Percentiles rank a stretch among this genome's conserved stretches.
phyloP scores from a whole-genome alignment of 192 early-diverging fungal species.

The Entomortierella beljakovae region DNA sequence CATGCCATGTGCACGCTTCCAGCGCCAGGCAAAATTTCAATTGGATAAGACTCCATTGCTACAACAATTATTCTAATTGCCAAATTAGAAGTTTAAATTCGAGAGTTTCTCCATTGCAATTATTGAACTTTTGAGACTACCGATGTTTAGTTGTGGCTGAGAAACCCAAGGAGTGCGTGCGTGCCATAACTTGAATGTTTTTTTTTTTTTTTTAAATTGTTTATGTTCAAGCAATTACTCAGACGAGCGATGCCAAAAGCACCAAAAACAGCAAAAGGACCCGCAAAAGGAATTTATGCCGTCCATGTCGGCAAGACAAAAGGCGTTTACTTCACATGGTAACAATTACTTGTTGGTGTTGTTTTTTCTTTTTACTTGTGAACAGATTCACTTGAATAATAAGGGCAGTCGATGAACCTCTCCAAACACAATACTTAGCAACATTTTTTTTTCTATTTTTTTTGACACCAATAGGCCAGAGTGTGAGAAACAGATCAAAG shows the following conservation, averaged over 20 bases:
- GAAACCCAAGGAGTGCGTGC: no score
- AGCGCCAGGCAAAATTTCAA: slow-evolving; percentile 23
- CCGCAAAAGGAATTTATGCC: slow-evolving; percentile 55
- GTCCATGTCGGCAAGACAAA: slow-evolving; percentile 56
- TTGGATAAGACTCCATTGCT: slow-evolving; percentile 50
- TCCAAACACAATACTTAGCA: neutral
- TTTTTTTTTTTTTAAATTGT: no score
- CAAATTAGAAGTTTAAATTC: no score
- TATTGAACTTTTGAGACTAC: no score
- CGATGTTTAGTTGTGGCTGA: no score
- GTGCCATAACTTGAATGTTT: no score
- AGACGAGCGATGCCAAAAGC: slow-evolving; percentile 34
- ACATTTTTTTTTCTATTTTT: neutral
- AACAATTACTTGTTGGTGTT: neutral
- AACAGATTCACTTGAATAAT: neutral
- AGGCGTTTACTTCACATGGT: slow-evolving; percentile 60
- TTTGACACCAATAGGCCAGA: slow-evolving; percentile 60
- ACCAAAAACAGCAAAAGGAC: slow-evolving; percentile 26
- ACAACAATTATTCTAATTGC: no score
- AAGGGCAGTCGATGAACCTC: neutral
- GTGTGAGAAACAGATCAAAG: slow-evolving; percentile 66
- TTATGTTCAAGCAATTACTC: slow-evolving; percentile 26
- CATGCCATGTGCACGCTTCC: slow-evolving; percentile 50
- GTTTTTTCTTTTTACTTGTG: neutral
- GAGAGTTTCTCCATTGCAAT: no score